Evolutionary conservation across 2,329 filamentous ascomycete genomes (phyloP), one percentile per base, ranked within the genome.

Genomic region (Alternaria tenuissima): DNA sequence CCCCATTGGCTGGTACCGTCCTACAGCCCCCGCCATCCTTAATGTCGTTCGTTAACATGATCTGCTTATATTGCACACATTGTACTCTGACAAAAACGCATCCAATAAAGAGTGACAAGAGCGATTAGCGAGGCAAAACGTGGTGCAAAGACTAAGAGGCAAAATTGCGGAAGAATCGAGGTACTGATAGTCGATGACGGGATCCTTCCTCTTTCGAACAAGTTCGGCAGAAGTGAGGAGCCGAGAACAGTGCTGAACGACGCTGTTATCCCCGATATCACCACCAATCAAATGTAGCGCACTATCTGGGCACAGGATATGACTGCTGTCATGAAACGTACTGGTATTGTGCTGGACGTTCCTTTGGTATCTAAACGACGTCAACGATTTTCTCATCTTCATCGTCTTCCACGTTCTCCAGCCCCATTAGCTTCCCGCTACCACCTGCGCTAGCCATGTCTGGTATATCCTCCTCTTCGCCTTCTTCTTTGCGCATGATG

Each of bases 401-500:
- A 32, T 78, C 74, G 5, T 75, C 73, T 20, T 75, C 74, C 5
- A 71, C 70, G 22, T 71, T 57, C 43, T 72, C 67, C 57, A 76
- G 52, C 55, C 69, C 75, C 18, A 77, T 63, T 59, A 76, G 18
- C 52, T 60, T 73, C 11, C 74, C 75, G 30, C 58, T 61, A 28
- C 62, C 68, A 39, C 64, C 69, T 18, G 59, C 67, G 11, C 59
- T 65, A 39, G 46, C 65, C 32, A 55, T 63, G 18, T 63, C 56
- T 7, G 42, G 82, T 4, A 81, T 76, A 36, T 81, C 80, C 55
- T 81, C 81, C 51, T 84, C 85, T 48, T 84, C 86, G 7, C 81
- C 82, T 66, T 85, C 89, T 75, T 95, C 93, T 44, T 93, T 92
- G 57, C 92, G 84, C 88, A 93, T 93, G 62, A 97, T 77, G 7